Base-by-base conservation (phyloP, 2,329 filamentous ascomycete genomes). In the Pleurostoma richardsiae region DNA sequence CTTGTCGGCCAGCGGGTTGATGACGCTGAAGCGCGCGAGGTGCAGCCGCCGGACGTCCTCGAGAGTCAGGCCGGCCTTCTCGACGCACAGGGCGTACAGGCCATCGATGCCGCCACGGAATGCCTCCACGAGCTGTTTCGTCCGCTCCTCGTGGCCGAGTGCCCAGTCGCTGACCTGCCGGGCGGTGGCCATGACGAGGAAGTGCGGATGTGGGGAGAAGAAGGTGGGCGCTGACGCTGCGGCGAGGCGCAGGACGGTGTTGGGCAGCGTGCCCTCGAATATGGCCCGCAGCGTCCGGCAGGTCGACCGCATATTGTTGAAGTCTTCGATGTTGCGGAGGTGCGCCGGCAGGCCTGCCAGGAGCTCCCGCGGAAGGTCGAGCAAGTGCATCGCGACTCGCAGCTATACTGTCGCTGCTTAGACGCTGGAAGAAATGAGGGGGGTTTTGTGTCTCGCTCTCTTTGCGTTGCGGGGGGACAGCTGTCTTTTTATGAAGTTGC, bases 161-260 rank as follows among this genome's bases (percentile, higher is more conserved):
- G 64, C 64, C 65, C 65, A 69, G 41, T 59, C 40, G 6, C 60
- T 56, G 4, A 62, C 50, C 44, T 67, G 55, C 5, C 54, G 51
- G 3, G 61, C 63, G 10, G 58, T 59, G 4, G 64, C 63, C 28
- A 57, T 53, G 38, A 66, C 51, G 6, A 68, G 60, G 43, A 65
- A 65, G 39, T 63, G 53, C 1, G 65, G 65, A 45, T 62, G 59
- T 29, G 65, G 65, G 5, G 59, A 61, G 54, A 66, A 68, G 55
- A 67, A 67, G 31, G 55, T 58, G 5, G 54, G 57, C 2, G 55
- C 52, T n/a, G 62, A 61, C 8, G 63, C 56, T 26, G 56, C 59
- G 8, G 64, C 59, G 26, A 66, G 56, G 2, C 50, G 56, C 6
- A 68, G 52, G 26, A 67, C 64, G 29, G 52, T 57, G 28, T 48